Conservation (phyloP, 2,329 filamentous ascomycete genomes). For the Aureobasidium pullulans region DNA sequence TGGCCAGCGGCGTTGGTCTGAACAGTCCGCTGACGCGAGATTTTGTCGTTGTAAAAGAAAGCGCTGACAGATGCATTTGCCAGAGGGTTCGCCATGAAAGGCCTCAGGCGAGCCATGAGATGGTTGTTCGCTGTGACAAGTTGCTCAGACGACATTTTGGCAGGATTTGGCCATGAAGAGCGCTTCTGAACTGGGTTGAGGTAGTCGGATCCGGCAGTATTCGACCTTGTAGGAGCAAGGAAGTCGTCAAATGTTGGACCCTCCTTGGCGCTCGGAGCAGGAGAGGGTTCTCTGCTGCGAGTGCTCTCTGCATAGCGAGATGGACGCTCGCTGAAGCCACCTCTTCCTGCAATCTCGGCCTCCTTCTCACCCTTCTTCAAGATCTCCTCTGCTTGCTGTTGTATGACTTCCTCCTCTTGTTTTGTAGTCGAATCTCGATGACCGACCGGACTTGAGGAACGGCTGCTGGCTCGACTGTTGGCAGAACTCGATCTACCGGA, state of each 20-base stretch:
- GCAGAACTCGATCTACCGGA: conserved; percentile 33
- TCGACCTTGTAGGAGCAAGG: not conserved
- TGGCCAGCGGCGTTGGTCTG: conserved; percentile 84
- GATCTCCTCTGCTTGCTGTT: conserved; percentile 69
- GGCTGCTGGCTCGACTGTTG: conserved; percentile 33
- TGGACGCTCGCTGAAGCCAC: conserved; percentile 65
- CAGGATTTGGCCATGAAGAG: conserved; percentile 42
- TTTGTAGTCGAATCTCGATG: conserved; percentile 29
- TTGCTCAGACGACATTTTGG: conserved; percentile 68
- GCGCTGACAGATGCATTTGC: conserved; percentile 73
- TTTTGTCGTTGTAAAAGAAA: conserved; percentile 86
- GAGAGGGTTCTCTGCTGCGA: conserved; percentile 26
- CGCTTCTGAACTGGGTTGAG: conserved; percentile 38
- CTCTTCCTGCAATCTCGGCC: conserved; percentile 60
- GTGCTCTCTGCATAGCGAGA: conserved; percentile 39
- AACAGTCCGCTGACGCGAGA: conserved; percentile 77
- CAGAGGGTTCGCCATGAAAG: conserved; percentile 81
- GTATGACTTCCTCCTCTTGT: conserved; percentile 59
- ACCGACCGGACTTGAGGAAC: conserved; percentile 32
- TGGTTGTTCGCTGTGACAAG: conserved; percentile 74
- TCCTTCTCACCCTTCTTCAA: conserved; percentile 64
- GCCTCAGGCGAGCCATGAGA: conserved; percentile 77
- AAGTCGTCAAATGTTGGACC: conserved; percentile 10
- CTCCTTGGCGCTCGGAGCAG: conserved; percentile 11
- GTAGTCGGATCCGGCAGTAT: conserved; percentile 14